These are phyloP conservation scores for Saccharum officinarum DNA, from an alignment of 176 grass and related monocot species.

Conservation along the genomic window DNA sequence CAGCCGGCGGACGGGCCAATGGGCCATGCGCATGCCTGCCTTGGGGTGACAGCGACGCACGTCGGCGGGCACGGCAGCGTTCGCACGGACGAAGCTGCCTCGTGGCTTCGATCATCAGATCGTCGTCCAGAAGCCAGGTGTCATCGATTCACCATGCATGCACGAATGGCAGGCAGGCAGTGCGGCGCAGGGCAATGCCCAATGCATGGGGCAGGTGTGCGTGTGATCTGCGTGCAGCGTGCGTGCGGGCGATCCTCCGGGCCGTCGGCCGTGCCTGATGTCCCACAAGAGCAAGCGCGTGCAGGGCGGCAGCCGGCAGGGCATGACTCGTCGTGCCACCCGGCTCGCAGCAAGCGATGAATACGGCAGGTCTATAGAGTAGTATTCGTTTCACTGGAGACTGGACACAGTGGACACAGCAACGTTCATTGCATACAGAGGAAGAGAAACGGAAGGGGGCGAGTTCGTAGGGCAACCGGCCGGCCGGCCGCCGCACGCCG, in stretches of 20 bases:
- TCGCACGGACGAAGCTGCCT: slow-evolving; percentile 15
- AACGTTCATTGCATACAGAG: not conserved
- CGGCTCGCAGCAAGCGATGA: not conserved
- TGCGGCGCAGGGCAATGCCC: not conserved
- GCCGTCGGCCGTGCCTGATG: too few species aligned
- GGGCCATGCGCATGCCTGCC: not conserved
- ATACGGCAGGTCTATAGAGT: not conserved
- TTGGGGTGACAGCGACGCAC: not conserved
- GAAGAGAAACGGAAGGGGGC: too few species aligned
- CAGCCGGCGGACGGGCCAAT: not conserved
- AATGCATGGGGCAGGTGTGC: not conserved
- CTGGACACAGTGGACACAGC: not conserved
- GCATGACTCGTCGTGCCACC: not conserved
- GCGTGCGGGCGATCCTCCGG: not conserved
- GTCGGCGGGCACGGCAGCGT: not conserved
- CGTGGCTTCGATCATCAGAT: not conserved
- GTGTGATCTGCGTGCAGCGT: not conserved
- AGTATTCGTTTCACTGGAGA: too few species aligned
- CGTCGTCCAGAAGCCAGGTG: not conserved
- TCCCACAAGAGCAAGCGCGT: not conserved
- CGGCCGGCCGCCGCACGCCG: too few species aligned
- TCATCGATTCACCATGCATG: not conserved
- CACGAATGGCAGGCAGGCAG: not conserved
- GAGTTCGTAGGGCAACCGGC: too few species aligned
- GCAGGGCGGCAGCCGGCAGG: not conserved